Percentiles rank a stretch among this genome's conserved stretches.
phyloP scores from a whole-genome alignment of 108 stramenopile genomes.

The Nitzschia palea region DNA sequence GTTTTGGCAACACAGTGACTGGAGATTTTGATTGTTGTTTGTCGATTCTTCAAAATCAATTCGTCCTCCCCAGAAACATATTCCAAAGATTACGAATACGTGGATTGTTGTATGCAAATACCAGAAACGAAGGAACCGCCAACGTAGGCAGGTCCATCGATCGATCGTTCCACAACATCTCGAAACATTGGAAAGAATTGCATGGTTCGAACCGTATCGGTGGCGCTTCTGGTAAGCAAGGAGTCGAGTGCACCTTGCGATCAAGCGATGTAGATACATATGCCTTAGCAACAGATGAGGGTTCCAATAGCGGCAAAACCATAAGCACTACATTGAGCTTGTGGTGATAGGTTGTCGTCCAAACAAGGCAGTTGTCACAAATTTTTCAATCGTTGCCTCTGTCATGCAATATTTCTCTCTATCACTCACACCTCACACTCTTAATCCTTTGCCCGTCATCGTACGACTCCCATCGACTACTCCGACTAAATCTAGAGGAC shows the following conservation, averaged over 20 bases:
- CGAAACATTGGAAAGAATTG: slow-evolving; percentile 49
- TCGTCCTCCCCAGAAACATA: slow-evolving; percentile 52
- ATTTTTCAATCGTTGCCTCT: too few relatives aligned
- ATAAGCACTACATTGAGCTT: slow-evolving; percentile 38
- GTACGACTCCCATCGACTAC: too few relatives aligned
- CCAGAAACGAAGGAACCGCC: slow-evolving; percentile 40
- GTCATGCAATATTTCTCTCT: too few relatives aligned
- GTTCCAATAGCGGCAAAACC: slow-evolving; percentile 43
- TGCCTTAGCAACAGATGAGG: slow-evolving; percentile 33
- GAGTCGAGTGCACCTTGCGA: slow-evolving; percentile 22
- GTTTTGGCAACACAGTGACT: slow-evolving; percentile 53
- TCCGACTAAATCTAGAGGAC: too few relatives aligned
- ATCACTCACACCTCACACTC: too few relatives aligned
- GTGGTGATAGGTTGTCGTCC: too few relatives aligned
- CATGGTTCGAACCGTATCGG: slow-evolving; percentile 60
- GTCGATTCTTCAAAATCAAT: slow-evolving; percentile 32
- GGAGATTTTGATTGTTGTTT: slow-evolving; percentile 17
- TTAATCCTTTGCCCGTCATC: too few relatives aligned
- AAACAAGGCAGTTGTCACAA: too few relatives aligned
- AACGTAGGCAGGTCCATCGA: slow-evolving; percentile 40
- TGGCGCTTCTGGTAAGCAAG: slow-evolving; percentile 44
- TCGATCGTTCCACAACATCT: slow-evolving; percentile 44
- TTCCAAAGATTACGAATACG: slow-evolving; percentile 51
- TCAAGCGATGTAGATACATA: not conserved
- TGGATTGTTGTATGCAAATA: slow-evolving; percentile 48